Evolutionary conservation across 2,329 filamentous ascomycete species (phyloP).

Genomic region (Cordyceps cateniannulata): DNA sequence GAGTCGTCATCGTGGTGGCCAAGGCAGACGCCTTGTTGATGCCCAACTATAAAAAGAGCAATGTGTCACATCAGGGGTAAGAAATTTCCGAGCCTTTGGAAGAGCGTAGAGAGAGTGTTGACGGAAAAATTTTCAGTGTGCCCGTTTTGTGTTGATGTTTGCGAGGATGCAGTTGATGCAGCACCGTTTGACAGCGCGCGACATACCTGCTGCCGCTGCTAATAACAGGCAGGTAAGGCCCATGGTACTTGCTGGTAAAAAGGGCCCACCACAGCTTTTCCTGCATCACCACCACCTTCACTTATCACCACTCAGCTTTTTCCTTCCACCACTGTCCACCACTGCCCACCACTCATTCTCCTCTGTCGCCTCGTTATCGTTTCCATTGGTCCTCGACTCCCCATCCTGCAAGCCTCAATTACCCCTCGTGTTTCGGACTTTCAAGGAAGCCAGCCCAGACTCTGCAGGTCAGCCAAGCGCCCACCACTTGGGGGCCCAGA

Average conservation of each 20-base stretch:
- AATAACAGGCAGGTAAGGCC: not conserved
- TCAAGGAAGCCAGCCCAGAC: not conserved
- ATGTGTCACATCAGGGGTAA: not conserved
- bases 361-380: not conserved
- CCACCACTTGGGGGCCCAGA: not conserved
- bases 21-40: slow-evolving; percentile 7
- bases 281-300: not conserved
- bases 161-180: not conserved
- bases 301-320: not conserved
- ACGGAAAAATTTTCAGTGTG: not conserved
- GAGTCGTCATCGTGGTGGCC: slow-evolving; percentile 1
- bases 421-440: slow-evolving; percentile 8
- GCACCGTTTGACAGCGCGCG: slow-evolving; percentile 3
- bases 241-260: no score
- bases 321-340: not conserved
- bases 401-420: slow-evolving; percentile 5
- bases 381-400: slow-evolving; percentile 2
- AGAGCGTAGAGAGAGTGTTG: not conserved
- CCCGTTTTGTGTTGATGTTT: not conserved
- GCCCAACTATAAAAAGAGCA: slow-evolving; percentile 9
- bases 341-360: not conserved
- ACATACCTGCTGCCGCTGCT: not conserved
- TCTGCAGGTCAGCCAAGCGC: not conserved
- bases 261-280: not conserved
- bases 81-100: not conserved